Conservation (phyloP, 2,329 filamentous ascomycete genomes). For the Nigrograna mackinnonii region DNA sequence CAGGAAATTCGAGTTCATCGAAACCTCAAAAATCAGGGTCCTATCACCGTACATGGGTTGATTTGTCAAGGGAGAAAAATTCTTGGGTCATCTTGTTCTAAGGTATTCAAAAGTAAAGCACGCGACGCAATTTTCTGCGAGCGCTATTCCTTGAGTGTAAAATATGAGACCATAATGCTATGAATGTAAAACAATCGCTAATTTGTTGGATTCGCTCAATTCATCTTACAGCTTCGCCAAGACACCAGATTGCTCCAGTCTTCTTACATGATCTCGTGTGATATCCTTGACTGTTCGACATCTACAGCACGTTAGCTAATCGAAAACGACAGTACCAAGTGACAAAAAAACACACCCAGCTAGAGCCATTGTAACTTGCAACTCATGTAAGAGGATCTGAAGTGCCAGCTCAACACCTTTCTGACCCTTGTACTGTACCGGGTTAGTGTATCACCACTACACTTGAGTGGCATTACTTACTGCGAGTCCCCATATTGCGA, state of each 20-base stretch:
- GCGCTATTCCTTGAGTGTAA: no score
- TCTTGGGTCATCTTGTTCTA: slow-evolving; percentile 7
- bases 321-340: neutral
- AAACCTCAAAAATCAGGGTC: neutral
- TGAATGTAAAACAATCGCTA: no score
- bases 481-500: slow-evolving; percentile 10
- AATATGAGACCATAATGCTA: no score
- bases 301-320: slow-evolving; percentile 3
- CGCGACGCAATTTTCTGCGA: slow-evolving; percentile 5
- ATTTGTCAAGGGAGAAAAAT: slow-evolving; percentile 6
- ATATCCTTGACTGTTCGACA: slow-evolving; percentile 7
- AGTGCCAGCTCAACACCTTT: slow-evolving; percentile 13
- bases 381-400: slow-evolving; percentile 33
- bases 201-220: no score
- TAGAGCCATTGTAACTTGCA: slow-evolving; percentile 44
- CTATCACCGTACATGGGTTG: slow-evolving; percentile 6
- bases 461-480: neutral
- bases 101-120: neutral
- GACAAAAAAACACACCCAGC: slow-evolving; percentile 26
- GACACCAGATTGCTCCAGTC: slow-evolving; percentile 5
- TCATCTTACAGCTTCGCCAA: slow-evolving; percentile 1
- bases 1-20: slow-evolving; percentile 1
- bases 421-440: slow-evolving; percentile 10
- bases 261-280: slow-evolving; percentile 6
- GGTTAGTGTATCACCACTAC: no score